Evolutionary conservation across 345 rosid species (phyloP), one percentile per base, ranked within the genome.

Genomic region (Acer saccharum): DNA sequence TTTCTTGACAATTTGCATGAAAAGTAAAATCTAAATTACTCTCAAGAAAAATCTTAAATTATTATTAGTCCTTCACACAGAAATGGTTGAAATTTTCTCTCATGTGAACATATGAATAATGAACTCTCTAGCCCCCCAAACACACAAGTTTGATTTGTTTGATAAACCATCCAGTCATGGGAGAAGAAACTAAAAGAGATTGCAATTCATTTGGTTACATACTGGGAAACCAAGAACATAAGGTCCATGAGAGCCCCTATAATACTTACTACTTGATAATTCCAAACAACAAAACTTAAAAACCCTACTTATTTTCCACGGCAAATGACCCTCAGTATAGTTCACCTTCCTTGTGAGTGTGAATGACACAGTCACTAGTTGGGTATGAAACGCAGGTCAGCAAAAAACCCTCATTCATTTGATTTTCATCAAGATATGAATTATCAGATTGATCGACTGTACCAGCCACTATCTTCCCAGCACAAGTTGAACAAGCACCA

Each of bases 401-500:
- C 69, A 95, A 12, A 81, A 86, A 95, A 43, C 96, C 96, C 10
- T 78, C 68, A 55, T 81, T 72, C 78, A 86, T 79, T 72, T 91
- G 95, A 9, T 76, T 41, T 0, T 93, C 97, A 0, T 95, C 98
- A 0, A 95, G 88, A 82, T 88, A 93, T 27, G 95, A 90, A 65
- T 94, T 95, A n/a, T 95, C 98, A 0, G 93, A 85, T 77, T 93
- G 98, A 54, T 90, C 92, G 29, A 93, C 98, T 1, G 88, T 7
- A 0, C 98, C 98, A 0, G 86, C 64, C 76, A 27, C 89, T 35
- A 93, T 43, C 86, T 88, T 86, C 75, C 97, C 98, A 0, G 94
- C 93, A 43, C 98, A 95, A 43, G 90, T 95, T 0, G 91, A 92
- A 88, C 98, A 93, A 2, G 98, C 97, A 18, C 98, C 98, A 0